A percentile compares a stretch with the other conserved stretches of the same genome.
phyloP scores from a whole-genome alignment of 768 basidiomycete species.

The Dacryopinax spathularia region DNA sequence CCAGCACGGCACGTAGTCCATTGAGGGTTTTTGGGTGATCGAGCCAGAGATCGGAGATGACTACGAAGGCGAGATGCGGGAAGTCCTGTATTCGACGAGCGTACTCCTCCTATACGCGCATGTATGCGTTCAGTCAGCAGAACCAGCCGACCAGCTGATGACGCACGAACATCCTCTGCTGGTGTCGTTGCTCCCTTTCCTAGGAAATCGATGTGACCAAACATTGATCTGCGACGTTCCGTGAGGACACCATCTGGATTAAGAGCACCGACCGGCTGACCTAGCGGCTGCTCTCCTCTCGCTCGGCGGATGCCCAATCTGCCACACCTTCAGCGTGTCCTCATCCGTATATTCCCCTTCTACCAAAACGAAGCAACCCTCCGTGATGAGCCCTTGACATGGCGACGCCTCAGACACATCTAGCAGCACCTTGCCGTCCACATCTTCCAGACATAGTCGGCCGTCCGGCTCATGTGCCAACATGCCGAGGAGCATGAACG shows the following conservation, averaged over 20 bases:
- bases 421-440: slow-evolving; percentile 77
- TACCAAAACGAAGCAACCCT: slow-evolving; percentile 86
- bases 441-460: slow-evolving; percentile 78
- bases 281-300: slow-evolving; percentile 74
- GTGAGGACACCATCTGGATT: background rate
- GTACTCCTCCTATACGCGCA: slow-evolving; percentile 39
- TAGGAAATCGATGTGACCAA: slow-evolving; percentile 92
- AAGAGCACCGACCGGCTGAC: slow-evolving; percentile 29
- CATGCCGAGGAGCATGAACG: slow-evolving; percentile 90
- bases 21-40: slow-evolving; percentile 72
- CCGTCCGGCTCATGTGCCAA: slow-evolving; percentile 81
- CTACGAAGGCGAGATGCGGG: slow-evolving; percentile 71
- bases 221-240: slow-evolving; percentile 52
- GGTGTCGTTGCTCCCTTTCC: slow-evolving; percentile 87
- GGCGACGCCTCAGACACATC: slow-evolving; percentile 86
- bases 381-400: slow-evolving; percentile 89
- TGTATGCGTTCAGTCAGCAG: background rate
- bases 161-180: slow-evolving; percentile 63
- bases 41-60: slow-evolving; percentile 91
- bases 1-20: slow-evolving; percentile 73
- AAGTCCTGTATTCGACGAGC: slow-evolving; percentile 52
- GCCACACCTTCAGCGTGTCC: slow-evolving; percentile 72
- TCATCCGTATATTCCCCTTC: slow-evolving; percentile 96
- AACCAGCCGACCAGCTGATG: background rate
- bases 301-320: slow-evolving; percentile 94